Evolutionary conservation across 139 green algal species (phyloP).

Genomic region (Picochlorum sp.): DNA sequence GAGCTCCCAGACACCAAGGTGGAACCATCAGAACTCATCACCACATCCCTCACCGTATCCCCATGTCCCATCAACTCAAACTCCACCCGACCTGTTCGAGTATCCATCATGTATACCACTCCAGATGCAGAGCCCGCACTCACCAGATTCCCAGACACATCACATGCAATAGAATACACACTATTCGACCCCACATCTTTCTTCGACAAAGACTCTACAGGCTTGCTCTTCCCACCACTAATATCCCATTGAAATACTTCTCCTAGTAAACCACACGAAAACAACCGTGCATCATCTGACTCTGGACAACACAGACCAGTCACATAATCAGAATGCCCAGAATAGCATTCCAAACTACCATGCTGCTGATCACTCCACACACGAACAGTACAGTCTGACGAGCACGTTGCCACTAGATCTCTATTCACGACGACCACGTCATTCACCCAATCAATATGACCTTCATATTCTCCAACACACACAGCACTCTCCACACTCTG

Average conservation of each 20-base stretch:
- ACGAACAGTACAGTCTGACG: conserved; percentile 27
- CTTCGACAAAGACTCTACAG: background rate
- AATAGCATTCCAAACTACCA: conserved; percentile 9
- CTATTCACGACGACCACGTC: conserved; percentile 20
- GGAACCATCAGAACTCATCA: conserved; percentile 56
- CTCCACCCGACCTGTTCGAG: conserved; percentile 44
- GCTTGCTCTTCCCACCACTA: background rate
- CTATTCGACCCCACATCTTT: conserved; percentile 17
- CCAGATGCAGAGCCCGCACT: conserved; percentile 62
- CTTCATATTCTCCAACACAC: conserved; percentile 13
- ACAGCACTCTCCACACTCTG: background rate
- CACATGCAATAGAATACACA: conserved; percentile 76
- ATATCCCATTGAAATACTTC: conserved; percentile 41
- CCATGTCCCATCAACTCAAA: conserved; percentile 72
- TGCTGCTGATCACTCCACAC: conserved; percentile 17
- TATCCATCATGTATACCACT: conserved; percentile 60
- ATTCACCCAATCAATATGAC: conserved; percentile 40
- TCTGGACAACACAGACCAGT: conserved; percentile 22
- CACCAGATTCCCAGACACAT: conserved; percentile 44
- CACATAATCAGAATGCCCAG: conserved; percentile 33
- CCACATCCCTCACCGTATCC: conserved; percentile 52
- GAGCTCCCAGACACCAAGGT: conserved; percentile 61
- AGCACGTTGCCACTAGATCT: conserved; percentile 26
- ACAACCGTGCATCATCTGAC: conserved; percentile 6
- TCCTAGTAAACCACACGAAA: conserved; percentile 29